phyloP scores from a whole-genome alignment of 1,284 basidiomycete species.

The Phlebopus sp. region DNA sequence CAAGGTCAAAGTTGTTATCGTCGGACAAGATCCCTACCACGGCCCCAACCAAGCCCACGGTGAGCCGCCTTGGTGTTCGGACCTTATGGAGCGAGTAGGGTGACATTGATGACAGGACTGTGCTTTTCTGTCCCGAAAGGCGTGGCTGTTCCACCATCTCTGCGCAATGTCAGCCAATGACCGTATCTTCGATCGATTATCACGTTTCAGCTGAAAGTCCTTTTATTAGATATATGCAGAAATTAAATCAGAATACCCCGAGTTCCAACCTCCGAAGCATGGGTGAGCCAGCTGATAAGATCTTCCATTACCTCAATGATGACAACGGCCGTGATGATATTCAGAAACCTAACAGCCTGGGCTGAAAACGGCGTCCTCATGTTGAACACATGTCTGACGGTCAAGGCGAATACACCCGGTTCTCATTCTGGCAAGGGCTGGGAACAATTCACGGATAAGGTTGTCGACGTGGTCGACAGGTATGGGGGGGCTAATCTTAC shows the following conservation, averaged over 20 bases:
- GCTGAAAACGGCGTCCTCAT: constrained; percentile 88
- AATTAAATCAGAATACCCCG: constrained; percentile 78
- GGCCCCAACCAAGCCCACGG: constrained; percentile 72
- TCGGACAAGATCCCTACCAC: constrained; percentile 80
- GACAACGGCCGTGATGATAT: constrained; percentile 15
- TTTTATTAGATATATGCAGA: constrained; percentile 79
- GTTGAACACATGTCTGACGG: constrained; percentile 89
- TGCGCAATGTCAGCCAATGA: constrained; percentile 61
- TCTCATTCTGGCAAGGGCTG: constrained; percentile 86
- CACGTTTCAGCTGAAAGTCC: constrained; percentile 10
- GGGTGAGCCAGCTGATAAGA: constrained; percentile 58
- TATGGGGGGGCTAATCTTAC: constrained; percentile 75
- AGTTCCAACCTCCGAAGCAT: constrained; percentile 78
- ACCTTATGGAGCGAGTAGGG: constrained; percentile 11
- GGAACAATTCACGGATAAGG: constrained; percentile 81
- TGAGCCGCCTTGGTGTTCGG: constrained; percentile 22
- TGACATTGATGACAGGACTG: constrained; percentile 47
- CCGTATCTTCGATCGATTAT: constrained; percentile 13
- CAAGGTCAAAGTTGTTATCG: constrained; percentile 74
- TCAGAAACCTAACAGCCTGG: constrained; percentile 80
- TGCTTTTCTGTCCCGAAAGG: constrained; percentile 86
- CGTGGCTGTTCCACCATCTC: constrained; percentile 72
- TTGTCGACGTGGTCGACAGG: constrained; percentile 65
- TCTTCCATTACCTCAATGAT: constrained; percentile 15
- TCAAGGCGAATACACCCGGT: constrained; percentile 70